These are phyloP conservation scores for Neoboletus magnificus DNA, from an alignment of 768 basidiomycete species.

Conservation along the genomic window DNA sequence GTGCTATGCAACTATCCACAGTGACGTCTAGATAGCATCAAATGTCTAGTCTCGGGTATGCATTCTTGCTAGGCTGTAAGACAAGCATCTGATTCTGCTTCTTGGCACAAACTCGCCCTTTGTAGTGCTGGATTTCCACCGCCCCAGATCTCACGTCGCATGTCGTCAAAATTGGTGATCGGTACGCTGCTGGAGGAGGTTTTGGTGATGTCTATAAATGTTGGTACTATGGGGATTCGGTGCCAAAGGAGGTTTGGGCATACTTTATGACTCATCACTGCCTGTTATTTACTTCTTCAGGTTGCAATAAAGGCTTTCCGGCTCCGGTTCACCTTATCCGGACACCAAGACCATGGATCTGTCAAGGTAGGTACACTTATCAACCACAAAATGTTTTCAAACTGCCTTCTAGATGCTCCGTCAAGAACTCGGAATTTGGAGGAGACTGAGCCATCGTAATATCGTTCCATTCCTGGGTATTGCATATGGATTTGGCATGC, in stretches of 20 bases:
- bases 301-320: not conserved
- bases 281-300: not conserved
- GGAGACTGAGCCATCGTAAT: not conserved
- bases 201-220: constrained; percentile 4
- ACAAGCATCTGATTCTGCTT: not conserved
- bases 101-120: not conserved
- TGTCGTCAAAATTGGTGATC: not conserved
- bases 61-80: no score
- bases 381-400: not conserved
- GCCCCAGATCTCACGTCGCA: constrained; percentile 5
- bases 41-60: not conserved
- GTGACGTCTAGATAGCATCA: not conserved
- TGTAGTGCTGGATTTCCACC: not conserved
- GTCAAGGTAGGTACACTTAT: not conserved
- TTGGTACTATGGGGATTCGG: not conserved
- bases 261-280: not conserved
- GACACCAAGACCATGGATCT: not conserved
- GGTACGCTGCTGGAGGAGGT: not conserved
- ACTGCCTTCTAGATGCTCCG: not conserved
- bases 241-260: not conserved
- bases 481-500: not conserved
- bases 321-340: not conserved
- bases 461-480: not conserved
- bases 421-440: not conserved
- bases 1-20: not conserved